phyloP scores from a whole-genome alignment of 768 basidiomycete species.

The Paxillus involutus region DNA sequence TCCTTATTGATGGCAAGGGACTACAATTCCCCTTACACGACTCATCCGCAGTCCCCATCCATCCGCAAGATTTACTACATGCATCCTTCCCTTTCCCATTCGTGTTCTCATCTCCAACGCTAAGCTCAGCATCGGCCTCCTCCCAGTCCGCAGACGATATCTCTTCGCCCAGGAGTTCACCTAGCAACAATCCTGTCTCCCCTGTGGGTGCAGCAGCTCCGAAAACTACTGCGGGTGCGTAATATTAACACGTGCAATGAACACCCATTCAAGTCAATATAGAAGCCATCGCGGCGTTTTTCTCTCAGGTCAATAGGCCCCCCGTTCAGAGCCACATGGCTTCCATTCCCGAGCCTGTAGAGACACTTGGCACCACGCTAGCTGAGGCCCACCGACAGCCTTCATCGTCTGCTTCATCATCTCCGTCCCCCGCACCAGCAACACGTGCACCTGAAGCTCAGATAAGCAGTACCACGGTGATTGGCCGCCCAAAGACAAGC shows the following conservation, averaged over 20 bases:
- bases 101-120: slow-evolving; percentile 38
- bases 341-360: slow-evolving; percentile 43
- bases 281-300: slow-evolving; percentile 21
- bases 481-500: slow-evolving; percentile 61
- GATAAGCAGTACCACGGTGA: slow-evolving; percentile 14
- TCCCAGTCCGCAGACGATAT: slow-evolving; percentile 22
- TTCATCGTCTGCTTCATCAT: slow-evolving; percentile 32
- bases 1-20: slow-evolving; percentile 39
- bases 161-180: slow-evolving; percentile 25
- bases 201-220: slow-evolving; percentile 24
- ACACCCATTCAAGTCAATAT: slow-evolving; percentile 16
- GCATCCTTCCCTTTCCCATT: slow-evolving; percentile 44
- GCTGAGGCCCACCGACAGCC: slow-evolving; percentile 18
- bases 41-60: slow-evolving; percentile 15
- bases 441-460: slow-evolving; percentile 23
- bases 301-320: slow-evolving; percentile 10
- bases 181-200: slow-evolving; percentile 30
- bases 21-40: slow-evolving; percentile 13
- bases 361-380: slow-evolving; percentile 23
- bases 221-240: slow-evolving; percentile 20
- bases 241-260: not conserved
- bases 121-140: slow-evolving; percentile 33
- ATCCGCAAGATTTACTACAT: slow-evolving; percentile 28
- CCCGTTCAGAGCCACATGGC: slow-evolving; percentile 34
- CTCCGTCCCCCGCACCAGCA: slow-evolving; percentile 42